Evolutionary conservation across 2,329 filamentous ascomycete genomes (phyloP), one percentile per base, ranked within the genome.

Genomic region (Pseudogymnoascus sp.): DNA sequence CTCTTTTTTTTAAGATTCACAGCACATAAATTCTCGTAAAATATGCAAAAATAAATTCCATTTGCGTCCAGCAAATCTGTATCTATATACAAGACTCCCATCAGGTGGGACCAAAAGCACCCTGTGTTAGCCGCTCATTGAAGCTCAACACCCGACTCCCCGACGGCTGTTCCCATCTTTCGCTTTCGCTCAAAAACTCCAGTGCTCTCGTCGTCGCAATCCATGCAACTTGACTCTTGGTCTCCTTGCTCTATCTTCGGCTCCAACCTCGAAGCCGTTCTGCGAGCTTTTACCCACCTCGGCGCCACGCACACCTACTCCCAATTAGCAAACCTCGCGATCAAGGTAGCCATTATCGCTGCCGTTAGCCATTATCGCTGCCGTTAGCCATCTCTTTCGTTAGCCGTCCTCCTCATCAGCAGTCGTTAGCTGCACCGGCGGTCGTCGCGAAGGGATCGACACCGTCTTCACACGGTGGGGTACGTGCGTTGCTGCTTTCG

Each of bases 21-120:
- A 10, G 5, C 39, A 44, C 21, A 44, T 7, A 47, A 3, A 31
- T 17, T 29, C 8, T 31, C 9, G 11, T 10, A 15, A 15, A 17
- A 15, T 15, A 9, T 50, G 41, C 21, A 33, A 54, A 31, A 33
- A 54, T n/a, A 33, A 54, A 21, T 54, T 33, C 29, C 47, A 54
- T 54, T 50, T 35, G 47, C 47, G 13, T 33, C 47, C 47, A 54
- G 9, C 47, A 54, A 54, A 54, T 13, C 29, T 54, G 47, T 21
- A 54, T 54, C n/a, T 54, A 54, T 17, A 31, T 54, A 54, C 47
- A 54, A 33, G 47, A 33, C 33, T 15, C 44, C 47, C 47, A 54
- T 54, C 29, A 13, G 29, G n/a, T 54, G 47, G 47, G 47, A 17
- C 21, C 5, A 54, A 17, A 50, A 54, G n/a, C 47, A 54, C 47